Evolutionary conservation across 306 rosid species (phyloP).

Genomic region (Senna tora): DNA sequence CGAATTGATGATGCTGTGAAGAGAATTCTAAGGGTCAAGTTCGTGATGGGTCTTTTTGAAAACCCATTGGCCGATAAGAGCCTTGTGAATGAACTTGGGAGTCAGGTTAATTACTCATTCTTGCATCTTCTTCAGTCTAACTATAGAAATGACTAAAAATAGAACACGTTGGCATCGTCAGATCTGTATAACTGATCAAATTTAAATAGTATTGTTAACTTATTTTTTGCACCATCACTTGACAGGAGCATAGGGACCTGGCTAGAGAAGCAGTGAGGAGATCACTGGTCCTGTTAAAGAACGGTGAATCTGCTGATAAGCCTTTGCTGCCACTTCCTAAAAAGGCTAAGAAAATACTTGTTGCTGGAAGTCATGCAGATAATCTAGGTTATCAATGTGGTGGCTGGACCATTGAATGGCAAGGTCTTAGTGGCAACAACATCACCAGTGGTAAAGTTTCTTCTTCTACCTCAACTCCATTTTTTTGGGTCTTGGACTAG

Average conservation of each 20-base stretch:
- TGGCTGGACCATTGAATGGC: constrained; percentile 66
- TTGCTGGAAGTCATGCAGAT: constrained; percentile 63
- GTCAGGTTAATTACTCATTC: constrained; percentile 42
- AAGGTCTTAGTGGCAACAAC: constrained; percentile 57
- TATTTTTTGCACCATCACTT: background rate
- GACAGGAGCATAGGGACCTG: constrained; percentile 51
- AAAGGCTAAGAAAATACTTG: constrained; percentile 51
- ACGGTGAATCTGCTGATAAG: constrained; percentile 39
- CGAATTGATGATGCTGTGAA: constrained; percentile 56
- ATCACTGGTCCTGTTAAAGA: constrained; percentile 55
- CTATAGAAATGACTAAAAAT: too few species aligned
- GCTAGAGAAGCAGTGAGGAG: constrained; percentile 59
- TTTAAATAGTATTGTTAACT: background rate
- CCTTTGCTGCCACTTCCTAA: constrained; percentile 53
- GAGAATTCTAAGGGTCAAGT: constrained; percentile 55
- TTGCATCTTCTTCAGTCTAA: background rate
- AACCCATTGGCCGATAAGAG: constrained; percentile 51
- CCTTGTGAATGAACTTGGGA: constrained; percentile 46
- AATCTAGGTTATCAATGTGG: constrained; percentile 66
- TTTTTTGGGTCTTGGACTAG: too few species aligned
- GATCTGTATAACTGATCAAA: too few species aligned
- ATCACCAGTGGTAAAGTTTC: background rate
- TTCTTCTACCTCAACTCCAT: too few species aligned
- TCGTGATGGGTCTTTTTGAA: constrained; percentile 57
- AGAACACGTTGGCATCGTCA: too few species aligned